These are phyloP conservation scores for Ramalina intermedia DNA, from an alignment of 495 filamentous ascomycete genomes.

Conservation along the genomic window DNA sequence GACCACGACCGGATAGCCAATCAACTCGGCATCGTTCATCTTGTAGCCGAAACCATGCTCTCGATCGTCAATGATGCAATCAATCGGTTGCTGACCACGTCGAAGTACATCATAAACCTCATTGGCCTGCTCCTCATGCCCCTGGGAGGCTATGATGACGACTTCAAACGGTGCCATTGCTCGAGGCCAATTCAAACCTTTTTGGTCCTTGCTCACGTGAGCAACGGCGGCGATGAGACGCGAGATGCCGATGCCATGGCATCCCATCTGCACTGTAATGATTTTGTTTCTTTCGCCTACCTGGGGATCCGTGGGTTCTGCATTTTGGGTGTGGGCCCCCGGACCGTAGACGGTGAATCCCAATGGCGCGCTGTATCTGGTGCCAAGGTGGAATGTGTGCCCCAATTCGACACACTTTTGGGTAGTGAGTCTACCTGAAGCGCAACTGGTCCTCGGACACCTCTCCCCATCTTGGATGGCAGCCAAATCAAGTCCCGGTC, in stretches of 20 bases:
- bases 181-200: constrained; percentile 79
- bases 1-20: constrained; percentile 75
- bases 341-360: constrained; percentile 38
- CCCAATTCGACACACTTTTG: constrained; percentile 75
- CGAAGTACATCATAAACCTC: constrained; percentile 11
- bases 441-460: constrained; percentile 52
- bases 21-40: constrained; percentile 71
- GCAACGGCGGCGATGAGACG: constrained; percentile 81
- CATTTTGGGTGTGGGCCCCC: constrained; percentile 1
- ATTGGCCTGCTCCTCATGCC: constrained; percentile 34
- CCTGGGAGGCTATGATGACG: constrained; percentile 46
- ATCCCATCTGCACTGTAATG: constrained; percentile 74
- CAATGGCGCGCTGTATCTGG: constrained; percentile 67
- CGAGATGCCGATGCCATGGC: constrained; percentile 88
- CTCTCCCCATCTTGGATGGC: constrained; percentile 51
- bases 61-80: constrained; percentile 69
- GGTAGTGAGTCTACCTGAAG: constrained; percentile 43
- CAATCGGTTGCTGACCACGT: constrained; percentile 20
- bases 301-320: neutral
- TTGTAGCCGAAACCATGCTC: constrained; percentile 61
- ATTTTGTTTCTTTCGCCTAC: constrained; percentile 11
- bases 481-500: constrained; percentile 35
- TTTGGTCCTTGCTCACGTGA: constrained; percentile 50
- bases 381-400: constrained; percentile 90
- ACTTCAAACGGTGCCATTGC: constrained; percentile 77